Percentiles rank a stretch among this genome's conserved stretches.
Evolutionary conservation across 2,329 filamentous ascomycete genomes (phyloP).

Genomic region (Calonectria crousiana): DNA sequence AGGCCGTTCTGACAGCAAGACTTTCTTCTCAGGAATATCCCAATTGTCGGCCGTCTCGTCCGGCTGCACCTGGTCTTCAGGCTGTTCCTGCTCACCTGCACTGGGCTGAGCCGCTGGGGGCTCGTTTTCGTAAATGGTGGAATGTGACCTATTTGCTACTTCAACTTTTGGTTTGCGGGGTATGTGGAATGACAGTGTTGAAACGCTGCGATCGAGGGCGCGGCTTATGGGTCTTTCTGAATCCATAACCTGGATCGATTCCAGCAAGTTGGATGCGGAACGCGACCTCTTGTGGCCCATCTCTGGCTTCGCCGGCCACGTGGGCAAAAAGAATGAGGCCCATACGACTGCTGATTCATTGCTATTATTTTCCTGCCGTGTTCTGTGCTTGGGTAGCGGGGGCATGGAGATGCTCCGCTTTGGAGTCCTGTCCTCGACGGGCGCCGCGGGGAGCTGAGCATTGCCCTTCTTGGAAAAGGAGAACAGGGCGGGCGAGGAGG

Average conservation of each 20-base stretch:
- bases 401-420: not conserved
- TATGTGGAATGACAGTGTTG: not conserved
- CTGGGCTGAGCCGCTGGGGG: not conserved
- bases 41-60: not conserved
- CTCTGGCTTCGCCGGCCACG: not conserved
- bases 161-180: not conserved
- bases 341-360: not conserved
- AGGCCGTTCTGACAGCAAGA: not conserved
- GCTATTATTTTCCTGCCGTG: not conserved
- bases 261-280: not conserved
- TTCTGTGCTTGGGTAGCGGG: not conserved
- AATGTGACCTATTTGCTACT: not conserved
- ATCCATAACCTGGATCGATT: not conserved
- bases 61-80: not conserved
- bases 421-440: not conserved
- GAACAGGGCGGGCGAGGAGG: not conserved
- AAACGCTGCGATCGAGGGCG: not conserved
- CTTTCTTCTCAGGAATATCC: not conserved
- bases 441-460: not conserved
- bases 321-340: not conserved
- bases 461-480: not conserved
- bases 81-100: not conserved
- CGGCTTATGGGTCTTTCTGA: not conserved
- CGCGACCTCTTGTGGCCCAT: not conserved
- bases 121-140: not conserved